A percentile compares a stretch with the other conserved stretches of the same genome.
phyloP scores from a whole-genome alignment of 768 basidiomycete species.

The Tulasnella sp. region DNA sequence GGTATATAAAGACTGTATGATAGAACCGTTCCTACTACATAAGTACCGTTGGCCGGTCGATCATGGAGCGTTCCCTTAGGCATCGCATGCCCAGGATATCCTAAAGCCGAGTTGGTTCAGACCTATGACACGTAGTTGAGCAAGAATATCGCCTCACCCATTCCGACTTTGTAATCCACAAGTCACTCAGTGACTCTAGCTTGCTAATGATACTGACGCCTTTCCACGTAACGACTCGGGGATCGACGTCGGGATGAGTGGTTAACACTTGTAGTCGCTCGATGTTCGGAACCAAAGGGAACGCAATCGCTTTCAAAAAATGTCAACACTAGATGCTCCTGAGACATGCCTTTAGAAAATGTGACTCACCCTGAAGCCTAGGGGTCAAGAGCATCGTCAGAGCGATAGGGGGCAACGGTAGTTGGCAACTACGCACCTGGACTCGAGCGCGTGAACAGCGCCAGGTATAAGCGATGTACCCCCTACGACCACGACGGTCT shows the following conservation, averaged over 20 bases:
- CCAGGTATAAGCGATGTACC: slow-evolving; percentile 78
- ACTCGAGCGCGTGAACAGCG: slow-evolving; percentile 80
- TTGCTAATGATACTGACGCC: slow-evolving; percentile 87
- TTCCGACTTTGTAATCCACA: slow-evolving; percentile 84
- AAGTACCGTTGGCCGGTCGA: slow-evolving; percentile 14
- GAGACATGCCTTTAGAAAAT: neutral
- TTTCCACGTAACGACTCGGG: slow-evolving; percentile 88
- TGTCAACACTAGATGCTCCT: neutral
- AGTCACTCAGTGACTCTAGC: slow-evolving; percentile 83
- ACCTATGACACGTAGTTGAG: too few species aligned
- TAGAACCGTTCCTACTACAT: neutral
- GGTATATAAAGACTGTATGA: neutral
- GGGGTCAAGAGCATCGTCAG: neutral
- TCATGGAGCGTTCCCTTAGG: slow-evolving; percentile 39
- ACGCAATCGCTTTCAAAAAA: slow-evolving; percentile 58
- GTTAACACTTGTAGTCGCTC: slow-evolving; percentile 88
- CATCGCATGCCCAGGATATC: slow-evolving; percentile 41
- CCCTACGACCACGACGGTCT: slow-evolving; percentile 82
- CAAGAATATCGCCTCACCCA: slow-evolving; percentile 60
- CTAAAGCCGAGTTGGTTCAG: slow-evolving; percentile 29
- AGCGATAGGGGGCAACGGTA: slow-evolving; percentile 28
- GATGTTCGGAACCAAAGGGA: slow-evolving; percentile 76
- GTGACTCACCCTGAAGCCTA: slow-evolving; percentile 21
- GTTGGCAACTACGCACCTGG: slow-evolving; percentile 53
- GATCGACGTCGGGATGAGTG: slow-evolving; percentile 92